A percentile compares a stretch with the other conserved stretches of the same genome.
These are phyloP conservation scores for Septoria petroselini DNA, from an alignment of 2,329 filamentous ascomycete genomes.

Conservation along the genomic window DNA sequence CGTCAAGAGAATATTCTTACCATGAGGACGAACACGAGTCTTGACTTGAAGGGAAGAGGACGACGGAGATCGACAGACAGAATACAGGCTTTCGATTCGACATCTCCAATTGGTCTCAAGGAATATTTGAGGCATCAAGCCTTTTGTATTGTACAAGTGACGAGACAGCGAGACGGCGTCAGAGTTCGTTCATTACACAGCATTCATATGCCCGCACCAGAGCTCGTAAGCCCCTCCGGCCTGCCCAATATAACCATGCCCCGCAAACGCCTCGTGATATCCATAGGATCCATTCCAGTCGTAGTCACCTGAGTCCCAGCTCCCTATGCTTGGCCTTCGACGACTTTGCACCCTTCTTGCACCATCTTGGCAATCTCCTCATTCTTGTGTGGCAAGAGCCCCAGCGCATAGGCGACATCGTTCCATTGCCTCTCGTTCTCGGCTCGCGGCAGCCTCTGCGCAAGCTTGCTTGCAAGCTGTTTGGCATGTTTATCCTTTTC, in stretches of 20 bases:
- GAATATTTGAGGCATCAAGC: too few species aligned
- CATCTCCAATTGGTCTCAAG: too few species aligned
- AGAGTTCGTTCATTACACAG: neutral
- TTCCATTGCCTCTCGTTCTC: slow-evolving; percentile 96
- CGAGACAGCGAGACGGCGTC: neutral
- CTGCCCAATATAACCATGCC: neutral
- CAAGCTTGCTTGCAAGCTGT: slow-evolving; percentile 88
- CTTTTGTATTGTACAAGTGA: neutral
- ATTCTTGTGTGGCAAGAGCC: slow-evolving; percentile 86
- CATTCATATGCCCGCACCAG: neutral
- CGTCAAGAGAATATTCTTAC: too few species aligned
- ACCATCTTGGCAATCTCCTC: slow-evolving; percentile 80
- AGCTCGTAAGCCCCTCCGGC: slow-evolving; percentile 1
- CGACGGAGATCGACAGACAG: too few species aligned
- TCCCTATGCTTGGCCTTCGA: slow-evolving; percentile 36
- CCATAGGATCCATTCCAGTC: slow-evolving; percentile 1
- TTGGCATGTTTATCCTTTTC: slow-evolving; percentile 99
- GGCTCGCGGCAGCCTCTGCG: slow-evolving; percentile 77
- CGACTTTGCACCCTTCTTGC: slow-evolving; percentile 65
- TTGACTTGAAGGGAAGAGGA: too few species aligned
- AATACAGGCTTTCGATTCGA: too few species aligned
- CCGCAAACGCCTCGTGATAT: slow-evolving; percentile 5
- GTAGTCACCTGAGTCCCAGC: neutral
- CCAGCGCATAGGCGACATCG: slow-evolving; percentile 89
- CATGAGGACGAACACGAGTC: too few species aligned